Base-by-base conservation (phyloP, 257 asterid genomes). In the Paulownia fortunei region DNA sequence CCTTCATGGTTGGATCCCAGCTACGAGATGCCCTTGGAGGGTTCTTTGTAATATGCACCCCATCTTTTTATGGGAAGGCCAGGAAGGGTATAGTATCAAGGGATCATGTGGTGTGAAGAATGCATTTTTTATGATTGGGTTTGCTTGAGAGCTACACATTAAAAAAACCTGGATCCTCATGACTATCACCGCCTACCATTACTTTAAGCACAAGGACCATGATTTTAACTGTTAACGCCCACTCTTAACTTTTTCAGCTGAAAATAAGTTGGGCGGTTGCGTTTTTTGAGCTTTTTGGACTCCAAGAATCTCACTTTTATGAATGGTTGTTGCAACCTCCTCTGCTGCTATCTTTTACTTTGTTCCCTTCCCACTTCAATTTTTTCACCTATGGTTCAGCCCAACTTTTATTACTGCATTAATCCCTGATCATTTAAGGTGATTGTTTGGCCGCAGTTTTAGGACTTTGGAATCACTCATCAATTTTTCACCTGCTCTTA, bases 151-250 rank as follows among this genome's bases (percentile, higher is more conserved):
- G 16, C 8, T 42, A 77, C 76, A 55, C 66, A n/a, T 73, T 41
- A 11, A 8, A 56, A 56, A 78, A 4, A 70, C 0, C 34, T 21
- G 8, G 52, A 61, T 3, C 27, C 18, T 32, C 5, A 58, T 77
- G 51, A 66, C 47, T 19, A 73, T 82, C 81, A 82, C 83, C 83
- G 83, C 68, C 86, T 42, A 30, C 79, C 86, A 54, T 79, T 15
- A 69, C 86, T 83, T 83, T 42, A 83, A 79, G 83, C 86, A 82
- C 72, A 79, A 82, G 83, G 15, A 26, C 70, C 77, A 82, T 73
- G 74, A 74, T 81, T 77, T 69, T 12, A 72, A 82, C 82, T 32
- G 71, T 74, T 21, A 39, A 32, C 78, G 58, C 81, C 69, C 69
- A 8, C 78, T 13, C 37, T 69, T 8, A 12, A 37, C 52, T 71